Percentiles rank a stretch among this genome's conserved stretches.
Conservation (phyloP, 163 green algal genomes). For the Scenedesmus sp. region DNA sequence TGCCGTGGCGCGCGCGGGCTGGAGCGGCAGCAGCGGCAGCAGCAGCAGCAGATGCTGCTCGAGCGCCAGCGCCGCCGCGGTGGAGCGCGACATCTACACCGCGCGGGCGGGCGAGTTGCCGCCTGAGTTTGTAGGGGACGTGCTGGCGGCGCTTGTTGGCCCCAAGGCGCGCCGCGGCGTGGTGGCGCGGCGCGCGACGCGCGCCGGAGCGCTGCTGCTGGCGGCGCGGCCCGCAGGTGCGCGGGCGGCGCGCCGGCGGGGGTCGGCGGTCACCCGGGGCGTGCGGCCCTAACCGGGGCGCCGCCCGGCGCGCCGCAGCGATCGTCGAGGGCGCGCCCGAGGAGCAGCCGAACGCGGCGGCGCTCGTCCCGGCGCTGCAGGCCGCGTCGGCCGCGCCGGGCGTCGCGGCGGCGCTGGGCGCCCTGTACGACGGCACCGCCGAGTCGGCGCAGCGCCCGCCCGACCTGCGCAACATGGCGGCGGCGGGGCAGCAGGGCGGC, state of each 20-base stretch:
- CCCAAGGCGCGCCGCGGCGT: too few species aligned
- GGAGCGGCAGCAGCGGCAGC: too few species aligned
- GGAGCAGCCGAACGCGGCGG: conserved; percentile 1
- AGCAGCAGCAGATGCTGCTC: too few species aligned
- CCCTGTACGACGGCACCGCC: conserved; percentile 34
- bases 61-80: too few species aligned
- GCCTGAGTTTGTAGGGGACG: too few species aligned
- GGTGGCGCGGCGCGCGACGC: background rate
- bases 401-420: conserved; percentile 4
- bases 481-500: conserved; percentile 7
- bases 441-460: conserved; percentile 6
- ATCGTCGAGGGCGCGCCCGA: conserved; percentile 15
- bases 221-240: background rate
- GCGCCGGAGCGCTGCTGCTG: conserved; percentile 40
- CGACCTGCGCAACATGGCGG: background rate
- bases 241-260: too few species aligned
- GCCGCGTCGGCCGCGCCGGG: background rate
- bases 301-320: conserved; percentile 33
- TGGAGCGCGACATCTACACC: too few species aligned
- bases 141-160: too few species aligned
- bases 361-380: conserved; percentile 19
- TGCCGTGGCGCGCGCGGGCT: too few species aligned
- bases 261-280: too few species aligned
- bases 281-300: conserved; percentile 41
- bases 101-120: too few species aligned